Percentiles rank a stretch among this genome's conserved stretches.
These are phyloP conservation scores for Silybum marianum DNA, from an alignment of 129 eudicot species.

Conservation along the genomic window DNA sequence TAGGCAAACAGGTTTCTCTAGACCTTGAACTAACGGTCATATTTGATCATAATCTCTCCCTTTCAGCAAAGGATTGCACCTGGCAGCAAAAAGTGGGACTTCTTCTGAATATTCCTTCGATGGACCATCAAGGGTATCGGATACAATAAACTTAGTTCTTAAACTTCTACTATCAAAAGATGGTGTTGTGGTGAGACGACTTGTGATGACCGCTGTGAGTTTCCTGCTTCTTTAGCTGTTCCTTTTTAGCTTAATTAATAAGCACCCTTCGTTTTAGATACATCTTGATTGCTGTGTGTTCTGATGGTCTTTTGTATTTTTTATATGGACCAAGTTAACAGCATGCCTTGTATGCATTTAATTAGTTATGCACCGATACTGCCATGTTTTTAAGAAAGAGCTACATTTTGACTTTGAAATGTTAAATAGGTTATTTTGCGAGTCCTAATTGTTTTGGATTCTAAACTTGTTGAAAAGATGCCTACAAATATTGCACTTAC, in stretches of 20 bases:
- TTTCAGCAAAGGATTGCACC: slow-evolving; percentile 64
- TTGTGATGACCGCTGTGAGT: slow-evolving; percentile 90
- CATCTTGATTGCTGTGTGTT: neutral
- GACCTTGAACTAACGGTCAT: too few relatives aligned
- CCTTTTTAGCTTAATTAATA: neutral
- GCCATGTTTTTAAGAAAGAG: neutral
- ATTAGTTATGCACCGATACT: neutral
- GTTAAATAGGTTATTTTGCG: neutral
- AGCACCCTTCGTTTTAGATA: neutral
- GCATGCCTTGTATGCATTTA: neutral
- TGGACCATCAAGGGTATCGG: slow-evolving; percentile 41
- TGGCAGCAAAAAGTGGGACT: slow-evolving; percentile 36
- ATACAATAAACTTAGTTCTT: slow-evolving; percentile 64
- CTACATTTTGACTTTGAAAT: neutral
- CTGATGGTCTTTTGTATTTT: neutral
- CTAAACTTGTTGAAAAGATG: neutral
- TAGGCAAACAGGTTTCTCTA: too few relatives aligned
- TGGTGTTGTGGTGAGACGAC: slow-evolving; percentile 86
- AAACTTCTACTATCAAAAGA: slow-evolving; percentile 75
- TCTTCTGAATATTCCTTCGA: slow-evolving; percentile 37
- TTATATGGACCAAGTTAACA: neutral
- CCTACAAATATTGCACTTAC: neutral
- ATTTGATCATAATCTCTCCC: slow-evolving; percentile 27
- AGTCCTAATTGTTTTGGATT: neutral
- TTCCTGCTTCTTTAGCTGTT: slow-evolving; percentile 15